Evolutionary conservation across 345 rosid genomes (phyloP), one percentile per base, ranked within the genome.

Genomic region (Populus davidiana): DNA sequence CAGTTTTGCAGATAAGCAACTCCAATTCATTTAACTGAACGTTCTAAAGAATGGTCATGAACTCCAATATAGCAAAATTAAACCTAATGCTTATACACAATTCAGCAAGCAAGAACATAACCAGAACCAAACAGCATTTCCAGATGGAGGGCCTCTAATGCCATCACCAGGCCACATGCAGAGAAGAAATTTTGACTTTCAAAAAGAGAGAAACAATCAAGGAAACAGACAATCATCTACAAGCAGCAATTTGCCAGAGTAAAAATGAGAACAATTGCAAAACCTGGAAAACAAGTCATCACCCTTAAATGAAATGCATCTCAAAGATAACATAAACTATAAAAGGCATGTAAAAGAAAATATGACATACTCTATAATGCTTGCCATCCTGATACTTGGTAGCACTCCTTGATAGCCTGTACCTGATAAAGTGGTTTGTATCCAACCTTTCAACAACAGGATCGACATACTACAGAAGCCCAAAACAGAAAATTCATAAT

Each of bases 371-470:
- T 80, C 97, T 86, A 66, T 89, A 96, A 82, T 92, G 98, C 85
- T 92, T 96, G 65, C 99, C 98, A 67, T 93, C 85, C 81, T 76
- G 94, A 82, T 96, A 96, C 82, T 88, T 93, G 50, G 98, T 96
- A 65, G 91, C 97, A 54, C 89, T 88, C 85, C 99, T 92, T 52
- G 91, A 83, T 68, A 96, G 88, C 89, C 86, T 88, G 69, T 84
- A 91, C 63, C 94, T 87, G 75, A 96, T 87, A 80, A 77, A 87
- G 49, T 85, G 78, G 81, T 88, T 89, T n/a, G 87, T 83, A 81
- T 96, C 98, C 86, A 96, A 81, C 91, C 90, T 90, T 56, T 94
- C 99, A 76, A 94, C 88, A 73, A 92, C 89, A 70, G 97, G 99
- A 72, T 71, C 80, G 20, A 96, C 97, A 50, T 87, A 92, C 99